A percentile compares a stretch with the other conserved stretches of the same genome.
Conservation (phyloP, 1,284 basidiomycete genomes). For the Cyathus olla region DNA sequence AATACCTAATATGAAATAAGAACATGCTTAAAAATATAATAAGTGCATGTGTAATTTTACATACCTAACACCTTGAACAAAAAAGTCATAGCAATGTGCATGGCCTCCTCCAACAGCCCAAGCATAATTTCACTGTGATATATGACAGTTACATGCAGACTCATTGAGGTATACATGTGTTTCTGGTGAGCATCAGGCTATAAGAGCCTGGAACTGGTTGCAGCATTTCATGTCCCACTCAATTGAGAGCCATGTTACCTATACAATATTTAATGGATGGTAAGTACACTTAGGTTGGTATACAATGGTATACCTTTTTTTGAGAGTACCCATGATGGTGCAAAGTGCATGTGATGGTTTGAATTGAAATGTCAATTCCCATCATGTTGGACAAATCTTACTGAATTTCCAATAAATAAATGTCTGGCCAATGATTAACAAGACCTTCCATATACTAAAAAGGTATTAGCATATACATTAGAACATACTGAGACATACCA, state of each 20-base stretch:
- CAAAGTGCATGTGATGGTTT: neutral
- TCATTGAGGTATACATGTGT: neutral
- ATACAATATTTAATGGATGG: neutral
- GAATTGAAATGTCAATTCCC: neutral
- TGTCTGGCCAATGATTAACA: neutral
- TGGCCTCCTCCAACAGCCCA: neutral
- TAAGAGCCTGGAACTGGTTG: neutral
- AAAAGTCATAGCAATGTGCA: neutral
- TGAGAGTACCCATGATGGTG: neutral
- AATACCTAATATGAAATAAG: neutral
- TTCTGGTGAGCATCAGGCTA: neutral
- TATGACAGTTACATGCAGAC: neutral
- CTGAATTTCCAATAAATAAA: neutral
- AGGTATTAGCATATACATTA: neutral
- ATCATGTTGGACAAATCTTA: neutral
- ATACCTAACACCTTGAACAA: neutral
- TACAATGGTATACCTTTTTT: neutral
- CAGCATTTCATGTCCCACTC: neutral
- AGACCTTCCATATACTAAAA: conserved; percentile 1
- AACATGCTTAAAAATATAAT: neutral
- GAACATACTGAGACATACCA: neutral
- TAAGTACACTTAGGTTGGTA: neutral
- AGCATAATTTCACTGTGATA: neutral
- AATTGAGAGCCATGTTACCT: neutral
- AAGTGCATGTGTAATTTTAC: neutral